phyloP scores from a whole-genome alignment of 345 rosid genomes.

The Corchorus olitorius region DNA sequence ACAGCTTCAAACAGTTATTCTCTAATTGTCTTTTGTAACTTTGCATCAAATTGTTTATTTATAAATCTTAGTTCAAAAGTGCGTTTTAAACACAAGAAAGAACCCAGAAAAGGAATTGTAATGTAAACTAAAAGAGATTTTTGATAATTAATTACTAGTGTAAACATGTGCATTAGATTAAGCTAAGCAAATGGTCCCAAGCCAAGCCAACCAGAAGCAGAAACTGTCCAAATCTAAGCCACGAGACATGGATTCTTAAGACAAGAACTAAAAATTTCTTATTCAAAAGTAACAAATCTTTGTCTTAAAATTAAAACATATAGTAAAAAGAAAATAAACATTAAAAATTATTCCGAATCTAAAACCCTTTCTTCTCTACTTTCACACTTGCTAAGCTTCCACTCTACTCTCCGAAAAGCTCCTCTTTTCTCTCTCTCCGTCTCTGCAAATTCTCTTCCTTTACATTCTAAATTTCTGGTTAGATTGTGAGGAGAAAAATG shows the following conservation, averaged over 20 bases:
- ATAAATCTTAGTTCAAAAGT: background rate
- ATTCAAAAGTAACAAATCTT: constrained; percentile 3
- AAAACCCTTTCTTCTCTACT: constrained; percentile 4
- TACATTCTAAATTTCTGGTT: background rate
- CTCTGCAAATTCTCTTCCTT: constrained; percentile 5
- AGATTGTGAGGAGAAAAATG: constrained; percentile 30
- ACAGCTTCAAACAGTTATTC: background rate
- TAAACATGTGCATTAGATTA: background rate
- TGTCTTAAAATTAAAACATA: constrained; percentile 16
- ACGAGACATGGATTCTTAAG: background rate
- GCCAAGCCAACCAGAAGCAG: background rate
- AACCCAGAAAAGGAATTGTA: no score
- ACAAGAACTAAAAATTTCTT: background rate
- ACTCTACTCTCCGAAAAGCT: constrained; percentile 23
- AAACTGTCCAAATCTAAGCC: background rate
- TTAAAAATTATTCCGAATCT: constrained; percentile 30
- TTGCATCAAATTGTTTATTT: background rate
- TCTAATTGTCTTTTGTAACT: background rate
- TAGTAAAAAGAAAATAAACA: background rate
- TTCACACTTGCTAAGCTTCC: constrained; percentile 28
- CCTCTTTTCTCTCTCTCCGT: background rate
- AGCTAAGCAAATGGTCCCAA: background rate
- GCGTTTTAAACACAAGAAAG: background rate
- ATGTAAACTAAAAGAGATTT: no score
- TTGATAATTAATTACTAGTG: background rate